Conservation (phyloP, 257 asterid species). For the Forsythia viridissima region DNA sequence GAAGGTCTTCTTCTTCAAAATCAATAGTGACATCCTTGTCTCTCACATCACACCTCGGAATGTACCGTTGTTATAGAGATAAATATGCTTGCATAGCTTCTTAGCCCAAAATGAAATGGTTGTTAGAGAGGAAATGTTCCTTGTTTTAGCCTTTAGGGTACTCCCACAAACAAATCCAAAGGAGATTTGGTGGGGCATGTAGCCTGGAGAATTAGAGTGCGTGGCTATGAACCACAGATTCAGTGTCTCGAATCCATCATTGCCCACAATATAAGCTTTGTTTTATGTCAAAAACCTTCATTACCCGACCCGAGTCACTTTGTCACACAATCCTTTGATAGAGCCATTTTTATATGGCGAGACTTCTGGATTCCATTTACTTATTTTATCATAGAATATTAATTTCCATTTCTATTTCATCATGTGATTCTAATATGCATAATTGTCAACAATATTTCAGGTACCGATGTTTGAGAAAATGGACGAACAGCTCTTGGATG, state of each 20-base stretch:
- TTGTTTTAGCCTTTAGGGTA: not conserved
- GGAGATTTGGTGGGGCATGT: not conserved
- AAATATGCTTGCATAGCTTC: not conserved
- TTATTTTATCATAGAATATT: not conserved
- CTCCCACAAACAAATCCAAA: not conserved
- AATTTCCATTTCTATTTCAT: not conserved
- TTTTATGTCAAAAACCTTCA: not conserved
- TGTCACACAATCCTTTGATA: not conserved
- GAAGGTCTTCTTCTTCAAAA: not conserved
- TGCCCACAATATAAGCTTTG: not conserved
- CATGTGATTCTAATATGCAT: too few relatives aligned
- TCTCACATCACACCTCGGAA: not conserved
- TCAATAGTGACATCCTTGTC: too few relatives aligned
- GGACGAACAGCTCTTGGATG: constrained; percentile 94
- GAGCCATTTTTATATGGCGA: not conserved
- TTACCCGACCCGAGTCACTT: not conserved
- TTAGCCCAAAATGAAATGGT: not conserved
- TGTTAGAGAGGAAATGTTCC: not conserved
- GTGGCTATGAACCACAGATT: not conserved
- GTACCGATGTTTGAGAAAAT: constrained; percentile 96
- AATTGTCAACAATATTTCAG: constrained; percentile 34
- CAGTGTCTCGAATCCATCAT: not conserved
- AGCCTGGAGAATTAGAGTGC: not conserved
- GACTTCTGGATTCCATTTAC: not conserved
- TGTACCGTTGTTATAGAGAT: not conserved